Conservation (phyloP, 305 asterid species). For the Solanum hybrid region DNA sequence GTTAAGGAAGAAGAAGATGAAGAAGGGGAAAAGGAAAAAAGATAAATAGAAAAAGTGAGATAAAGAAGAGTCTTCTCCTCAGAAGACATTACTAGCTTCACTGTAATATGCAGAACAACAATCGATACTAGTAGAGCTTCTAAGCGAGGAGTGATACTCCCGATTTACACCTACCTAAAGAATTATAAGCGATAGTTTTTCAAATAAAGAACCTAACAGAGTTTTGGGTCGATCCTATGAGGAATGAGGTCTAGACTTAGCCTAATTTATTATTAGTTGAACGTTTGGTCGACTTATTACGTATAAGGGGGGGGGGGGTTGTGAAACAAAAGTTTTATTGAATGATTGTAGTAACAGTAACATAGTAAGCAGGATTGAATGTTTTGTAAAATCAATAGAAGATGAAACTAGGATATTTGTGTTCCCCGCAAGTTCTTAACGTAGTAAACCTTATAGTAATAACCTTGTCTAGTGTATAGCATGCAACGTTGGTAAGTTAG, state of each 20-base stretch:
- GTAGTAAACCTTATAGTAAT: background rate
- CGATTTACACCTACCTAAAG: background rate
- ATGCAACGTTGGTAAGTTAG: background rate
- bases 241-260: background rate
- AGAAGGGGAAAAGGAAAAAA: background rate
- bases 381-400: background rate
- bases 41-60: background rate
- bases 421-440: background rate
- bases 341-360: background rate
- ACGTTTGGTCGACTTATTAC: too few relatives aligned
- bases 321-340: background rate
- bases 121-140: background rate
- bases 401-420: background rate
- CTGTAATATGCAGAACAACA: background rate
- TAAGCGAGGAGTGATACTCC: background rate
- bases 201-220: background rate
- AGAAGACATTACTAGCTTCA: background rate
- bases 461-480: background rate
- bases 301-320: background rate
- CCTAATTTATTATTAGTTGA: background rate
- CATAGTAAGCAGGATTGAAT: background rate
- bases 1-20: background rate
- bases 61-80: background rate
- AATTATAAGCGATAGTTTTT: background rate
- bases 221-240: background rate